Percentiles rank a stretch among this genome's conserved stretches.
These are phyloP conservation scores for Globisporangium polare DNA, from an alignment of 352 stramenopile genomes.

Conservation along the genomic window DNA sequence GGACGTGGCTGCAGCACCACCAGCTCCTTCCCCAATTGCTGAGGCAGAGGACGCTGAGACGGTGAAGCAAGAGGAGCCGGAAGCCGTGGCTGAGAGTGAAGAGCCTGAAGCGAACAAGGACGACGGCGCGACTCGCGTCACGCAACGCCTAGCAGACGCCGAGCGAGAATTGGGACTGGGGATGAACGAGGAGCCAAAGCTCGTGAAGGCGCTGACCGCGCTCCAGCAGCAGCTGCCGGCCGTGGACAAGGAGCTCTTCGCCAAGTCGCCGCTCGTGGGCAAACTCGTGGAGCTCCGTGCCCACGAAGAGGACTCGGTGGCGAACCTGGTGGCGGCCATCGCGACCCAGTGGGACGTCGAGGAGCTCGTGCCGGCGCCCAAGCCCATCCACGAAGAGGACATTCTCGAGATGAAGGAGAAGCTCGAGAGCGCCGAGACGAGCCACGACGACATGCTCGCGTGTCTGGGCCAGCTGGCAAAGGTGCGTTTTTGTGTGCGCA, in stretches of 20 bases:
- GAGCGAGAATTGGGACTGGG: slow-evolving; percentile 35
- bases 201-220: slow-evolving; percentile 29
- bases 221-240: slow-evolving; percentile 22
- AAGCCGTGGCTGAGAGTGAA: slow-evolving; percentile 7
- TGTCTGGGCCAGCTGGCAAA: slow-evolving; percentile 48
- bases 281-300: slow-evolving; percentile 37
- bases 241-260: slow-evolving; percentile 32
- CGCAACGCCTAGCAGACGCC: slow-evolving; percentile 22
- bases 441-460: slow-evolving; percentile 65
- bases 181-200: slow-evolving; percentile 33
- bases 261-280: slow-evolving; percentile 25
- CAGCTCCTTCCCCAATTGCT: neutral
- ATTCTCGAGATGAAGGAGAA: slow-evolving; percentile 60
- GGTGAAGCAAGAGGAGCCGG: neutral
- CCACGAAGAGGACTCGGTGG: slow-evolving; percentile 27
- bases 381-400: slow-evolving; percentile 49
- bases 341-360: slow-evolving; percentile 47
- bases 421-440: slow-evolving; percentile 38
- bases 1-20: neutral
- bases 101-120: slow-evolving; percentile 9
- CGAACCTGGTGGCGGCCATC: slow-evolving; percentile 28
- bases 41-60: neutral
- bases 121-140: slow-evolving; percentile 17
- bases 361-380: slow-evolving; percentile 39
- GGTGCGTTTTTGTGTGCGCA: slow-evolving; percentile 19